A percentile compares a stretch with the other conserved stretches of the same genome.
phyloP scores from a whole-genome alignment of 345 rosid species.

The Salix viminalis region DNA sequence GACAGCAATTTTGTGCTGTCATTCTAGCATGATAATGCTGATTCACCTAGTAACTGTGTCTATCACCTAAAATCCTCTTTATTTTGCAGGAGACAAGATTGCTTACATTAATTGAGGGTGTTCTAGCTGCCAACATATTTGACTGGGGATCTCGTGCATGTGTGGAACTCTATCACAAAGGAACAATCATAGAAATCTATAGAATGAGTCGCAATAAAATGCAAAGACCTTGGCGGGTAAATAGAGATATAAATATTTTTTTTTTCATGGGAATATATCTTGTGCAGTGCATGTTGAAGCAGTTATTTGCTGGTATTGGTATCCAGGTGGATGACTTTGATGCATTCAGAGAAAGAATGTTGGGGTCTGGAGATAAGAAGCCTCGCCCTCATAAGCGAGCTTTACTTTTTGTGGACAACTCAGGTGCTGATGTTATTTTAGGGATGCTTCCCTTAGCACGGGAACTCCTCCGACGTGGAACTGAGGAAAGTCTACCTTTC shows the following conservation, averaged over 20 bases:
- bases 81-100: constrained; percentile 74
- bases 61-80: constrained; percentile 3
- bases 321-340: constrained; percentile 94
- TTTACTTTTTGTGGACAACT: constrained; percentile 92
- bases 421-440: constrained; percentile 87
- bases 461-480: constrained; percentile 90
- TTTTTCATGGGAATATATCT: neutral
- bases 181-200: constrained; percentile 95
- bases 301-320: constrained; percentile 5
- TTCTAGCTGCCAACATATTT: constrained; percentile 95
- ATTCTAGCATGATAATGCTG: neutral
- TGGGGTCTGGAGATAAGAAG: constrained; percentile 59
- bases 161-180: constrained; percentile 96
- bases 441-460: constrained; percentile 99
- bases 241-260: constrained; percentile 20
- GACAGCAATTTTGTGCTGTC: neutral
- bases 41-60: neutral
- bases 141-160: constrained; percentile 99
- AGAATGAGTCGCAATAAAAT: constrained; percentile 98
- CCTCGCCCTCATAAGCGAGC: constrained; percentile 85
- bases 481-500: constrained; percentile 56
- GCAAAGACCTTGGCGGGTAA: constrained; percentile 97
- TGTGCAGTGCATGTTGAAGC: neutral
- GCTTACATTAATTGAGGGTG: constrained; percentile 90
- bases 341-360: constrained; percentile 78